Conservation (phyloP, 768 basidiomycete genomes). For the Xerocomus potaroensis region DNA sequence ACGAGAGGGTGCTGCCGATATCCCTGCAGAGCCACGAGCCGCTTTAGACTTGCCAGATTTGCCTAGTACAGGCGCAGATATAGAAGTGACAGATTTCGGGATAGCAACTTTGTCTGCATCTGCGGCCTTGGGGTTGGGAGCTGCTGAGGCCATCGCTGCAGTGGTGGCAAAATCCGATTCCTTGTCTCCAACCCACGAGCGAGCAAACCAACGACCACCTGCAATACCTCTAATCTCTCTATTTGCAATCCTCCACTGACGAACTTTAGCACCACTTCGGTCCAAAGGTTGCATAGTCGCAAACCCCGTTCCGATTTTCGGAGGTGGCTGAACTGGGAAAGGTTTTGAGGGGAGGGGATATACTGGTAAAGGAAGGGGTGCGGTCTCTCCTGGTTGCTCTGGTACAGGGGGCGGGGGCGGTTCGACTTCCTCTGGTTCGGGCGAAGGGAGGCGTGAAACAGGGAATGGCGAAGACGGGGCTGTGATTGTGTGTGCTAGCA, state of each 20-base stretch:
- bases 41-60: constrained; percentile 42
- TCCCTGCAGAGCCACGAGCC: constrained; percentile 33
- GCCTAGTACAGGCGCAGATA: constrained; percentile 43
- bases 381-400: constrained; percentile 41
- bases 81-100: constrained; percentile 41
- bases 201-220: constrained; percentile 77
- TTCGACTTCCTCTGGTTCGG: constrained; percentile 44
- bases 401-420: constrained; percentile 31
- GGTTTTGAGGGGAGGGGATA: constrained; percentile 82
- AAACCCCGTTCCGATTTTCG: constrained; percentile 71
- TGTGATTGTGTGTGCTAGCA: constrained; percentile 57
- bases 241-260: constrained; percentile 70
- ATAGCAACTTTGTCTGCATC: constrained; percentile 26
- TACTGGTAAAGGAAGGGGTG: constrained; percentile 52
- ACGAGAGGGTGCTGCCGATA: constrained; percentile 54
- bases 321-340: constrained; percentile 75
- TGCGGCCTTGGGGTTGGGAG: constrained; percentile 25
- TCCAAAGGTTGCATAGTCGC: constrained; percentile 67
- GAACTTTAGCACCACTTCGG: constrained; percentile 53
- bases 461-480: constrained; percentile 68
- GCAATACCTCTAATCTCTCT: constrained; percentile 80
- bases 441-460: constrained; percentile 34
- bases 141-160: constrained; percentile 24
- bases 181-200: constrained; percentile 82
- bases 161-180: constrained; percentile 59